These are phyloP conservation scores for Plenodomus tracheiphilus DNA, from an alignment of 2,329 filamentous ascomycete genomes.

Conservation along the genomic window DNA sequence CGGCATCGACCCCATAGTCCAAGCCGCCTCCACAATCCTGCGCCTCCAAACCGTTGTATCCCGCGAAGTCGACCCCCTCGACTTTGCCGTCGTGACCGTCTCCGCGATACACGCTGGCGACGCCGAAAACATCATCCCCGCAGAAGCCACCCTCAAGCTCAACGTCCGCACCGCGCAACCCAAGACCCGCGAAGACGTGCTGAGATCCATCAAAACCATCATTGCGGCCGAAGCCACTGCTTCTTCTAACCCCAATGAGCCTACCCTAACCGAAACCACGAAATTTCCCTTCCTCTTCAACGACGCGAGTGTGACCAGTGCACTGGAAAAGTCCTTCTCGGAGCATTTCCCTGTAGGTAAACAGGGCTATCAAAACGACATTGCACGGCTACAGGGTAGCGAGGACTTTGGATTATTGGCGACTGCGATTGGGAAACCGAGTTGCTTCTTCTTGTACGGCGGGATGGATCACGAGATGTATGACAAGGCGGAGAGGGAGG, in stretches of 20 bases:
- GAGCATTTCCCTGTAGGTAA: slow-evolving; percentile 48
- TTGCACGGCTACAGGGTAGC: slow-evolving; percentile 50
- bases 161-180: slow-evolving; percentile 56
- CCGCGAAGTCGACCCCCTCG: slow-evolving; percentile 57
- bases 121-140: slow-evolving; percentile 64
- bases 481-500: slow-evolving; percentile 54
- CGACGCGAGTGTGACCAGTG: slow-evolving; percentile 49
- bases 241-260: slow-evolving; percentile 48
- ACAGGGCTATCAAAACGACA: slow-evolving; percentile 44
- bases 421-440: slow-evolving; percentile 53
- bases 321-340: slow-evolving; percentile 50
- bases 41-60: slow-evolving; percentile 63
- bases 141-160: slow-evolving; percentile 58
- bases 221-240: slow-evolving; percentile 60
- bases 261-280: slow-evolving; percentile 46
- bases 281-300: slow-evolving; percentile 58
- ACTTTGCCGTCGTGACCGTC: slow-evolving; percentile 62
- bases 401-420: slow-evolving; percentile 65
- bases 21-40: slow-evolving; percentile 60
- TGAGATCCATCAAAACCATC: slow-evolving; percentile 56
- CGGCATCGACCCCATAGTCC: slow-evolving; percentile 61
- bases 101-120: slow-evolving; percentile 62
- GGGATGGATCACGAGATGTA: slow-evolving; percentile 55
- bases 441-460: slow-evolving; percentile 61
- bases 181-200: slow-evolving; percentile 52